Evolutionary conservation across 371 early-diverging fungal species (phyloP).

Genomic region (Mucor racemosus): DNA sequence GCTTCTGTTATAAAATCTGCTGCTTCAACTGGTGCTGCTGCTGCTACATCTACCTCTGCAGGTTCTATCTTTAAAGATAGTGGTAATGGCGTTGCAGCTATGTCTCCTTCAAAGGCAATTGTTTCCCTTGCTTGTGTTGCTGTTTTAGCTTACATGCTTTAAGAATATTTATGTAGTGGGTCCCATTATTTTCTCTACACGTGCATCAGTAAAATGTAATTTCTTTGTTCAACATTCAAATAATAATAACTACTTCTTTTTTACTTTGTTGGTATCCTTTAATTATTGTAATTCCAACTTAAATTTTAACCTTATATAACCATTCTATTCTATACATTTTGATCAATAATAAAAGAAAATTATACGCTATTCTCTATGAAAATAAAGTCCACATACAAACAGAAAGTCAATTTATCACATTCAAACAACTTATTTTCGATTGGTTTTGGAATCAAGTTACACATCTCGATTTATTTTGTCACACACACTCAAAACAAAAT

Average conservation of each 20-base stretch:
- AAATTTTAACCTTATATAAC: background rate
- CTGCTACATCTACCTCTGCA: conserved; percentile 18
- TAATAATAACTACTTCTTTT: background rate
- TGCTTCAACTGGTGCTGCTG: conserved; percentile 11
- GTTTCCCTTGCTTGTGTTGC: conserved; percentile 32
- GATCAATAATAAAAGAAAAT: background rate
- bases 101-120: conserved; percentile 29
- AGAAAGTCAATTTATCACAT: background rate
- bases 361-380: background rate
- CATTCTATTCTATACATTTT: background rate
- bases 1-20: conserved; percentile 21
- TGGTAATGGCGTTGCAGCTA: conserved; percentile 14
- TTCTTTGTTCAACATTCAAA: conserved; percentile 5
- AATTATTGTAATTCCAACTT: background rate
- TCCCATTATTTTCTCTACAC: conserved; percentile 11
- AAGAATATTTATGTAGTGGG: background rate
- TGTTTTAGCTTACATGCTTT: conserved; percentile 25
- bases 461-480: conserved; percentile 3
- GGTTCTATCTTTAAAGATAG: conserved; percentile 20
- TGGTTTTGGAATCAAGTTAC: background rate
- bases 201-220: conserved; percentile 9
- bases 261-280: background rate
- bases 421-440: background rate
- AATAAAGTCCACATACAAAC: background rate
- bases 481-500: background rate